These are phyloP conservation scores for Kickxella alabastrina DNA, from an alignment of 192 early-diverging fungal species.

Conservation along the genomic window DNA sequence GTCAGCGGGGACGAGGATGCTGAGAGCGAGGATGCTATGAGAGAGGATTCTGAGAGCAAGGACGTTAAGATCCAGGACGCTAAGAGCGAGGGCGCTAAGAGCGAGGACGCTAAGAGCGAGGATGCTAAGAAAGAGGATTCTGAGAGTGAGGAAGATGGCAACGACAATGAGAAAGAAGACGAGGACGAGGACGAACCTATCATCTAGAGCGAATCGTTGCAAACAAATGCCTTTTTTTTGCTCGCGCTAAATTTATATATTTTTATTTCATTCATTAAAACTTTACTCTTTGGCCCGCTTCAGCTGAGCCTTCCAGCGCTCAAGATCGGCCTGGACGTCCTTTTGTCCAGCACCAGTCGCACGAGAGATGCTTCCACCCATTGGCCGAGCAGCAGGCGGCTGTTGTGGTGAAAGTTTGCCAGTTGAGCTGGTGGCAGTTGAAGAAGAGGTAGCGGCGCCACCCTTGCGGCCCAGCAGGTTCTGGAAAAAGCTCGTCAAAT, in stretches of 20 bases:
- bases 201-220: not conserved
- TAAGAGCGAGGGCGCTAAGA: too few species aligned
- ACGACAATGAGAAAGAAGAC: too few species aligned
- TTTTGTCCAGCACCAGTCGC: constrained; percentile 12
- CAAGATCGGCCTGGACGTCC: constrained; percentile 47
- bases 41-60: not conserved
- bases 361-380: constrained; percentile 19
- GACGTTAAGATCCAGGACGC: too few species aligned
- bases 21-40: not conserved
- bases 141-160: too few species aligned
- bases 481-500: constrained; percentile 87
- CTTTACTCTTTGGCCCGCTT: constrained; percentile 37
- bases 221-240: not conserved
- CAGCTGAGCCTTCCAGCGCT: constrained; percentile 45
- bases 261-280: too few species aligned
- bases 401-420: constrained; percentile 41
- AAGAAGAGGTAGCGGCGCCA: constrained; percentile 18
- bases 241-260: not conserved
- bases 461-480: constrained; percentile 68
- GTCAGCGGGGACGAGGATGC: not conserved
- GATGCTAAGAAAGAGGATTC: too few species aligned
- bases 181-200: too few species aligned
- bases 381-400: constrained; percentile 13
- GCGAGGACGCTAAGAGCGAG: too few species aligned
- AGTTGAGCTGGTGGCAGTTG: constrained; percentile 22